Evolutionary conservation across 257 asterid species (phyloP).

Genomic region (Pogostemon cablin): DNA sequence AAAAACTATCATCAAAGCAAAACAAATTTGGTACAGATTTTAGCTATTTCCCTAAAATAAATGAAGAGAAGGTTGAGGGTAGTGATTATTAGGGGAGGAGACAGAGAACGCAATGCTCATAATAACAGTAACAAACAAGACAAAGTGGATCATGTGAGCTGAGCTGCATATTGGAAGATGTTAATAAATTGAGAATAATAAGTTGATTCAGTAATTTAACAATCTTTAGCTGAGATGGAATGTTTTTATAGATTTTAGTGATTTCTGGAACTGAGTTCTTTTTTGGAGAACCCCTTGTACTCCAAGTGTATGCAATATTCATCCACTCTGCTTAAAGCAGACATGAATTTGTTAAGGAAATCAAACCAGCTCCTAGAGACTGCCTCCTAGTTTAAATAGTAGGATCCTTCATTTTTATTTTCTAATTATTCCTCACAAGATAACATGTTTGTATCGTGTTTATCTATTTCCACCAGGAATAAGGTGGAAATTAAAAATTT

Average conservation of each 20-base stretch:
- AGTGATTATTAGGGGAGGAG: background rate
- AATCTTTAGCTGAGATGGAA: background rate
- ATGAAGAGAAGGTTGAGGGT: background rate
- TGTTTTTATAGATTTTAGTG: no score
- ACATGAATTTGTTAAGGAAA: background rate
- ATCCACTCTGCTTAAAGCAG: background rate
- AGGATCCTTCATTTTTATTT: constrained; percentile 4
- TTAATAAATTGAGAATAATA: background rate
- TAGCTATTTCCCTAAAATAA: background rate
- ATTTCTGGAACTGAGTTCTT: no score
- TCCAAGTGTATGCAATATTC: no score
- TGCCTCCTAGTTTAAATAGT: background rate
- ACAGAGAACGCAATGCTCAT: constrained; percentile 1
- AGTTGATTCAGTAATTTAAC: constrained; percentile 8
- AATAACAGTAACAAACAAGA: background rate
- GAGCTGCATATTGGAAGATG: background rate
- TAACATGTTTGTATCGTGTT: background rate
- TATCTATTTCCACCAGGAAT: constrained; percentile 12
- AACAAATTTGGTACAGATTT: constrained; percentile 22
- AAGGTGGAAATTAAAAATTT: constrained; percentile 15
- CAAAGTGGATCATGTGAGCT: background rate
- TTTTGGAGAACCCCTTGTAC: no score
- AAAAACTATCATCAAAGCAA: background rate
- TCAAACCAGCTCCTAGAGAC: background rate
- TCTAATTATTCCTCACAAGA: constrained; percentile 5